Evolutionary conservation across 805 yeast genomes (phyloP).

Genomic region (Myxozyma melibiosi): DNA sequence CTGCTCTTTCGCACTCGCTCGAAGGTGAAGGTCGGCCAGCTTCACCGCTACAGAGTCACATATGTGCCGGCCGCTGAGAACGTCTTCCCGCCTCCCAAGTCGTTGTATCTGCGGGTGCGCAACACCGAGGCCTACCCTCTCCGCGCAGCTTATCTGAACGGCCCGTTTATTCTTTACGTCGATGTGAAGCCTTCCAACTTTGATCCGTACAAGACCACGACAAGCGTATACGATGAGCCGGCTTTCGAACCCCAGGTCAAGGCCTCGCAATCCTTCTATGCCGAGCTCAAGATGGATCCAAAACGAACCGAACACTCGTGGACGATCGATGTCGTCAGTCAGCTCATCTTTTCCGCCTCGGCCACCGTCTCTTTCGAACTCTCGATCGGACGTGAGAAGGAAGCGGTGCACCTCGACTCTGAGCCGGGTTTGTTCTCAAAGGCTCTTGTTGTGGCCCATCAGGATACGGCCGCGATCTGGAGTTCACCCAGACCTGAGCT

Average conservation of each 20-base stretch:
- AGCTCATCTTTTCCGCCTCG: slow-evolving; percentile 68
- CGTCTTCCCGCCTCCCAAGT: slow-evolving; percentile 18
- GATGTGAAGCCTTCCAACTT: slow-evolving; percentile 75
- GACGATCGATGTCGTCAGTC: slow-evolving; percentile 80
- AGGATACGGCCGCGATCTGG: slow-evolving; percentile 76
- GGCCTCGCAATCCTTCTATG: slow-evolving; percentile 71
- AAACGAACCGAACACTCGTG: slow-evolving; percentile 56
- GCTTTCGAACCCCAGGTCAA: slow-evolving; percentile 56
- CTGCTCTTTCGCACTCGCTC: slow-evolving; percentile 36
- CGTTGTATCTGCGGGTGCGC: slow-evolving; percentile 18
- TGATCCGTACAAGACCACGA: slow-evolving; percentile 50
- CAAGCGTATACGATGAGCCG: slow-evolving; percentile 40
- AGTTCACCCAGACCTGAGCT: slow-evolving; percentile 58
- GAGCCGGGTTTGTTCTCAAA: slow-evolving; percentile 32
- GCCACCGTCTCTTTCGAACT: slow-evolving; percentile 72
- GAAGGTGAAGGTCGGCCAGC: slow-evolving; percentile 60
- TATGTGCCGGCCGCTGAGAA: slow-evolving; percentile 48
- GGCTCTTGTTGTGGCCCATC: slow-evolving; percentile 41
- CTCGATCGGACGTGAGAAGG: slow-evolving; percentile 48
- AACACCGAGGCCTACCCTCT: slow-evolving; percentile 31
- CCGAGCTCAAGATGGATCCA: slow-evolving; percentile 53
- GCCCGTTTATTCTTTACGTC: slow-evolving; percentile 84
- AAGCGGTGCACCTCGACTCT: slow-evolving; percentile 31
- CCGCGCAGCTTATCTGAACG: slow-evolving; percentile 82
- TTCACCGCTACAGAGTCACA: slow-evolving; percentile 57